Percentiles rank a stretch among this genome's conserved stretches.
phyloP scores from a whole-genome alignment of 805 yeast species.

The Candida coquimbonensis region DNA sequence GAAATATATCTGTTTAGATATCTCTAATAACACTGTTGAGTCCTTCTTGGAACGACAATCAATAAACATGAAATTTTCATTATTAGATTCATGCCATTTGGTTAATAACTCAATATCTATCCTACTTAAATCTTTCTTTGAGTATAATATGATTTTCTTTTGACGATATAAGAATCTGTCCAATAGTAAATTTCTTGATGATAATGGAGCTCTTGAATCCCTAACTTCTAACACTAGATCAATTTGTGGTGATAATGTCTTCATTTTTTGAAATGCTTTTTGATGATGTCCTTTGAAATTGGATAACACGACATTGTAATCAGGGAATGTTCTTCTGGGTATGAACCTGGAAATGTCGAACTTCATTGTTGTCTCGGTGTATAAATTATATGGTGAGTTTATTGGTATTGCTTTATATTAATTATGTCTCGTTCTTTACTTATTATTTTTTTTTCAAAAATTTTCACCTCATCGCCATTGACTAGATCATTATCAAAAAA shows the following conservation, averaged over 20 bases:
- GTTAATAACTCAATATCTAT: constrained; percentile 33
- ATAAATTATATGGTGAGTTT: neutral
- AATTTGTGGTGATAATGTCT: constrained; percentile 66
- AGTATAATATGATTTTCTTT: constrained; percentile 59
- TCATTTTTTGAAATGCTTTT: constrained; percentile 63
- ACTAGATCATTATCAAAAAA: constrained; percentile 21
- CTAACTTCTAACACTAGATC: constrained; percentile 80
- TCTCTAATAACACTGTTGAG: constrained; percentile 41
- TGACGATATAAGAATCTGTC: constrained; percentile 55
- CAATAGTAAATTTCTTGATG: constrained; percentile 74
- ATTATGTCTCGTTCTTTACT: neutral
- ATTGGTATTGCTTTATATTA: neutral
- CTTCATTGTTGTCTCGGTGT: neutral
- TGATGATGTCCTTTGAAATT: constrained; percentile 91
- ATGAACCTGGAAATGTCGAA: constrained; percentile 31
- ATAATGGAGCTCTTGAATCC: constrained; percentile 84
- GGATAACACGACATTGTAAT: constrained; percentile 58
- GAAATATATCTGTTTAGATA: constrained; percentile 38
- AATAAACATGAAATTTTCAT: constrained; percentile 44
- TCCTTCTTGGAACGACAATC: constrained; percentile 50
- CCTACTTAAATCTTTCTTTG: constrained; percentile 62
- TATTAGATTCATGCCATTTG: constrained; percentile 39
- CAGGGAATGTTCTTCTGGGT: constrained; percentile 72
- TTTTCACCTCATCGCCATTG: constrained; percentile 1
- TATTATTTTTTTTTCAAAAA: neutral